Evolutionary conservation across 2,329 filamentous ascomycete species (phyloP).

Genomic region (Claviceps capensis): DNA sequence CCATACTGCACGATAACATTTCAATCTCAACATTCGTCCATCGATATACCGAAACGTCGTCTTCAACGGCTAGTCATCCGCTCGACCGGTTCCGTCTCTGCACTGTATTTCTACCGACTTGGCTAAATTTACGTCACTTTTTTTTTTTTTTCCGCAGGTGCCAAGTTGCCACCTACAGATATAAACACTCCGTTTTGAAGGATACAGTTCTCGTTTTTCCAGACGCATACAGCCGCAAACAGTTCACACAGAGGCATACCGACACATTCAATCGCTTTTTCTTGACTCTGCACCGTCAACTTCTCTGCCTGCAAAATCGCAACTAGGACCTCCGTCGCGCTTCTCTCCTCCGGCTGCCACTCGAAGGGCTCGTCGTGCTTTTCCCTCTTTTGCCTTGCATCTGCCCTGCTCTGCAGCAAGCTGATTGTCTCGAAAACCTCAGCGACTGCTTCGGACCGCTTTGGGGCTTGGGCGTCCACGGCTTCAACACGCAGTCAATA

Average conservation of each 20-base stretch:
- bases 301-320: background rate
- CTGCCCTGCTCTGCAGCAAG: background rate
- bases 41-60: background rate
- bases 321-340: background rate
- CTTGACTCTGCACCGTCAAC: background rate
- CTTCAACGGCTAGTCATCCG: background rate
- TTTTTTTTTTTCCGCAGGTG: background rate
- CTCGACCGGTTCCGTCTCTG: background rate
- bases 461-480: background rate
- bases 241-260: background rate
- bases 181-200: background rate
- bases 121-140: conserved; percentile 2
- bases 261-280: background rate
- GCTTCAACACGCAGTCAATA: background rate
- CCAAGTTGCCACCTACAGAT: background rate
- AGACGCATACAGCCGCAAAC: background rate
- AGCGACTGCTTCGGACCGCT: conserved; percentile 3
- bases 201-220: background rate
- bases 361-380: background rate
- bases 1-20: background rate
- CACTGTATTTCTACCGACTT: background rate
- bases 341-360: background rate
- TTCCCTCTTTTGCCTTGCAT: background rate
- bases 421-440: background rate
- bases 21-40: background rate